Evolutionary conservation across 495 filamentous ascomycete species (phyloP).

Genomic region (Xylaria sp.): DNA sequence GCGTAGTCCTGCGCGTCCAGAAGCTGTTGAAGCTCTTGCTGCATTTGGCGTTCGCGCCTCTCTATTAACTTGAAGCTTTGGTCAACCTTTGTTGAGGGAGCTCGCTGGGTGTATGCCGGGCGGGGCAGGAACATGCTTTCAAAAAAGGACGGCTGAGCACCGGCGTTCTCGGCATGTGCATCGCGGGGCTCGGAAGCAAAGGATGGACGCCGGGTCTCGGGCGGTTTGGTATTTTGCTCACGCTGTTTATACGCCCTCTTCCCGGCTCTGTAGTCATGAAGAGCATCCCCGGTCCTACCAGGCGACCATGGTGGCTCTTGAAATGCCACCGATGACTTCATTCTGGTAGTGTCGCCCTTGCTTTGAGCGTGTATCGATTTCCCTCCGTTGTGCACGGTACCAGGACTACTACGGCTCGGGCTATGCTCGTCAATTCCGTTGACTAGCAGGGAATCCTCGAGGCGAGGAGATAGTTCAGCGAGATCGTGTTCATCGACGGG

Average conservation of each 20-base stretch:
- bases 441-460: conserved; percentile 45
- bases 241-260: conserved; percentile 15
- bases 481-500: conserved; percentile 48
- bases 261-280: conserved; percentile 9
- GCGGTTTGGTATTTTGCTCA: conserved; percentile 19
- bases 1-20: conserved; percentile 87
- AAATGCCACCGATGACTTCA: conserved; percentile 27
- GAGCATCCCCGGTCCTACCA: neutral
- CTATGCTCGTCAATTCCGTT: conserved; percentile 12
- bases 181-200: conserved; percentile 30
- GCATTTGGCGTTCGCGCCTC: conserved; percentile 66
- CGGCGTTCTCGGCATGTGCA: conserved; percentile 12
- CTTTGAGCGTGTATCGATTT: neutral
- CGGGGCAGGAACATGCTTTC: conserved; percentile 39
- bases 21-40: conserved; percentile 77
- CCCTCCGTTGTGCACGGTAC: neutral
- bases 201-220: conserved; percentile 35
- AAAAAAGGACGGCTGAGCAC: conserved; percentile 33
- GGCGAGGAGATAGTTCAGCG: conserved; percentile 49
- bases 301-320: conserved; percentile 23
- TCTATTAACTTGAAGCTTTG: conserved; percentile 49
- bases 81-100: conserved; percentile 30
- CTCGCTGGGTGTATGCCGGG: conserved; percentile 30
- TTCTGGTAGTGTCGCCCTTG: neutral
- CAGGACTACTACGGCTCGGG: neutral